phyloP scores from a whole-genome alignment of 768 basidiomycete species.

The Psilocybe subaeruginosa region DNA sequence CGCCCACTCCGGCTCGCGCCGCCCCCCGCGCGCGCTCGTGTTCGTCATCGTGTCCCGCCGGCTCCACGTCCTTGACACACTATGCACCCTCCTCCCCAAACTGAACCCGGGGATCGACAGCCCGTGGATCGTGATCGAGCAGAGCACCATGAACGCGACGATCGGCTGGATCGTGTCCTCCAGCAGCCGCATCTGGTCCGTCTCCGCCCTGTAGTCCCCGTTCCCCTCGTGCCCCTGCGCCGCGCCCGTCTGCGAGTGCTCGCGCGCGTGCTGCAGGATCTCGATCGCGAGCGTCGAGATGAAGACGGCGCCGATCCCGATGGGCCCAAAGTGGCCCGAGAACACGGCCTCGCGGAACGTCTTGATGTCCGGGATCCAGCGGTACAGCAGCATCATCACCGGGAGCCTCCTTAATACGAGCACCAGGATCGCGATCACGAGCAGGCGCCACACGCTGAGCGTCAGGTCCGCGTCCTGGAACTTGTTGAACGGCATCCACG shows the following conservation, averaged over 20 bases:
- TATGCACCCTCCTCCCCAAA: constrained; percentile 89
- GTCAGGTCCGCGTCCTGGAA: constrained; percentile 71
- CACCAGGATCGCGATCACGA: constrained; percentile 83
- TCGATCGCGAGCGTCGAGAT: constrained; percentile 83
- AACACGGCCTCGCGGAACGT: constrained; percentile 93
- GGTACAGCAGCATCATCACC: constrained; percentile 80
- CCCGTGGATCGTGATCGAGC: constrained; percentile 86
- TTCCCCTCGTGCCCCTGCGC: neutral
- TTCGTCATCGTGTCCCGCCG: constrained; percentile 53
- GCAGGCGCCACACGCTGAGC: constrained; percentile 80
- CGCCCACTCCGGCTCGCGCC: constrained; percentile 75
- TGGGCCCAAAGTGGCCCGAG: constrained; percentile 93
- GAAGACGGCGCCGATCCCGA: constrained; percentile 89
- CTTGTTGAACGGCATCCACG: constrained; percentile 92
- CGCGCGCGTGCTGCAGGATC: constrained; percentile 46
- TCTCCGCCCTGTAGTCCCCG: constrained; percentile 1
- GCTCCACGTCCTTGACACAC: constrained; percentile 88
- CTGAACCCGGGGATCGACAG: constrained; percentile 95
- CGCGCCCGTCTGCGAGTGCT: neutral
- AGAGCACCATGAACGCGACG: constrained; percentile 92
- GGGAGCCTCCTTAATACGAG: constrained; percentile 85
- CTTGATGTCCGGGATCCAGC: constrained; percentile 95
- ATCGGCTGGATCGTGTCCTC: constrained; percentile 87
- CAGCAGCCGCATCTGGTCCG: constrained; percentile 61
- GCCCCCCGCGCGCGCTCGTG: constrained; percentile 10